A percentile compares a stretch with the other conserved stretches of the same genome.
These are phyloP conservation scores for Schizosaccharomyces osmophilus DNA, from an alignment of 805 yeast genomes.

Conservation along the genomic window DNA sequence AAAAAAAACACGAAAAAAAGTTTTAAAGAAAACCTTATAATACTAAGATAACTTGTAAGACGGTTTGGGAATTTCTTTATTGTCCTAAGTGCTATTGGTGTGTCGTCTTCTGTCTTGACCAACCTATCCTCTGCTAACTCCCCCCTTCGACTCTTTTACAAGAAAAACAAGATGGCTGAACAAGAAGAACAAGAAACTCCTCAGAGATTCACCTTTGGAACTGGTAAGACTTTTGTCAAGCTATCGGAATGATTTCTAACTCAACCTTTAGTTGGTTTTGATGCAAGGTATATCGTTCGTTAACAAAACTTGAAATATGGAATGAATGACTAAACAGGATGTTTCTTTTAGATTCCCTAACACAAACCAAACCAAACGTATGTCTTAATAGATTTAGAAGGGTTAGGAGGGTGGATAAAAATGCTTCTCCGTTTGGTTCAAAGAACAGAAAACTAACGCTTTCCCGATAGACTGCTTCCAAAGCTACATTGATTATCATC, in stretches of 20 bases:
- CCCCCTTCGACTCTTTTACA: neutral
- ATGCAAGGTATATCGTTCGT: slow-evolving; percentile 4
- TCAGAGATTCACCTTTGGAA: neutral
- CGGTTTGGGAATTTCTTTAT: too few species aligned
- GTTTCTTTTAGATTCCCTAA: slow-evolving; percentile 49
- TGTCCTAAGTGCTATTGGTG: too few species aligned
- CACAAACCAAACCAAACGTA: slow-evolving; percentile 79
- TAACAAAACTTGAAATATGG: neutral
- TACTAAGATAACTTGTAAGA: too few species aligned
- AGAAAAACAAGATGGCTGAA: neutral
- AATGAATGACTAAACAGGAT: neutral
- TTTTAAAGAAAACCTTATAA: too few species aligned
- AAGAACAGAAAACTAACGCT: neutral
- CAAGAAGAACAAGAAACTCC: neutral
- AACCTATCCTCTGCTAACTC: slow-evolving; percentile 1
- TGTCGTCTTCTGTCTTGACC: slow-evolving; percentile 20
- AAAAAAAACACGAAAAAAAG: too few species aligned
- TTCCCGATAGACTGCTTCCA: slow-evolving; percentile 18
- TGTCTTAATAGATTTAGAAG: neutral
- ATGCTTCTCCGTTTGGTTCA: neutral
- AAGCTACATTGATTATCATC: slow-evolving; percentile 91
- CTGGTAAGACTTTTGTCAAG: slow-evolving; percentile 2
- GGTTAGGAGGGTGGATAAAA: neutral
- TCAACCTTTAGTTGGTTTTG: slow-evolving; percentile 5
- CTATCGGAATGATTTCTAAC: too few species aligned